Evolutionary conservation across 768 basidiomycete genomes (phyloP), one percentile per base, ranked within the genome.

Genomic region (Boletellus ananas): DNA sequence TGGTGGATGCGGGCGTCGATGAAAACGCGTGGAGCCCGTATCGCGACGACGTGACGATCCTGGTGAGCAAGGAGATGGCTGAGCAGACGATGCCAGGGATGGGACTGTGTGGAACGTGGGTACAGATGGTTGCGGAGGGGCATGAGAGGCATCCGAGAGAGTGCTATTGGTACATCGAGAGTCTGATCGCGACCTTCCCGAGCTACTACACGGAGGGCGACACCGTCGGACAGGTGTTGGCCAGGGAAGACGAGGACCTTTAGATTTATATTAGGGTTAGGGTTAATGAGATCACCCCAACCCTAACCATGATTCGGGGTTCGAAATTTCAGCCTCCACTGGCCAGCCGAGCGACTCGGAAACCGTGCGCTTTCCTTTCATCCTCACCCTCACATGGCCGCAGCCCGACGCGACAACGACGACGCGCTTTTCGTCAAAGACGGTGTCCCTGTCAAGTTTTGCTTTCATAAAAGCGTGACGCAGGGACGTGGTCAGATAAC

Each of bases 101-200:
- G 63, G 70, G 69, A 0, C 41, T 72, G n/a, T 57, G 51, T 23
- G 71, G 62, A 17, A 68, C 62, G 13, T 72, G 70, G 71, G 68
- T 72, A 27, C 63, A 71, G 51, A 56, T 72, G 13, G 49, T 59
- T 8, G 58, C 54, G 0, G 53, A 59, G 4, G 43, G 53, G 35
- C 18, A 13, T 0, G 17, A 40, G 25, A 49, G 38, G 7, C 55
- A 54, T 21, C 39, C 46, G 6, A 42, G 56, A 16, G 65, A 56
- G 25, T 59, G 61, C 41, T 80, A 69, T 54, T 85, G 83, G 83
- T 85, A 83, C 60, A 67, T 80, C 34, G 80, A 84, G 55, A 72
- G 74, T 31, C 35, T 83, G 41, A 65, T 72, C 35, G 69, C 75
- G 51, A 72, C 70, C 16, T 57, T 82, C 21, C 76, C 83, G 6